Conservation (phyloP, 768 basidiomycete species). For the Trametes gibbosa region DNA sequence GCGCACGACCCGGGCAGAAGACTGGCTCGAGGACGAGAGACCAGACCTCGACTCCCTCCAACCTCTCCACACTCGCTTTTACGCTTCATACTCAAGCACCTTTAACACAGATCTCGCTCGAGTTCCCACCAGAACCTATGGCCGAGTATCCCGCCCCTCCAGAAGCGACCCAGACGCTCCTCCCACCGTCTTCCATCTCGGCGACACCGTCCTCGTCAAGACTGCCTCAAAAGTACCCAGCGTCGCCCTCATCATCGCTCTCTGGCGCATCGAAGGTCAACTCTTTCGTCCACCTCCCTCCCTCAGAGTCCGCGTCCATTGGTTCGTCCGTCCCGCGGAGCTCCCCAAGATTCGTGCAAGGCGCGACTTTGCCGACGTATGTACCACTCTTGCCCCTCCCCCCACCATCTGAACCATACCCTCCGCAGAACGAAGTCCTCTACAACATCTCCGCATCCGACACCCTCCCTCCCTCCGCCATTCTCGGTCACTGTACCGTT, state of each 20-base stretch:
- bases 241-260: conserved; percentile 64
- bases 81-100: conserved; percentile 11
- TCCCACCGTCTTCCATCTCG: conserved; percentile 42
- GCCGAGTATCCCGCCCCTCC: not conserved
- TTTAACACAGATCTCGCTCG: not conserved
- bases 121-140: conserved; percentile 4
- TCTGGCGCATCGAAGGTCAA: conserved; percentile 56
- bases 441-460: conserved; percentile 48
- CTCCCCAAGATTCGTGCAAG: conserved; percentile 58
- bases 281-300: conserved; percentile 31
- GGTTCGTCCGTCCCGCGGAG: conserved; percentile 71
- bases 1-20: conserved; percentile 17
- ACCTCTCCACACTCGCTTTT: conserved; percentile 18
- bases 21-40: conserved; percentile 19
- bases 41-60: conserved; percentile 20
- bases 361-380: conserved; percentile 58
- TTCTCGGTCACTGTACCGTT: conserved; percentile 49
- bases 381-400: conserved; percentile 14
- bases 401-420: not conserved
- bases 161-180: not conserved
- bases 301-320: conserved; percentile 65
- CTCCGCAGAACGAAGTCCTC: conserved; percentile 69
- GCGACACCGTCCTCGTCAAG: conserved; percentile 66
- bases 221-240: conserved; percentile 49
- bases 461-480: conserved; percentile 47